These are phyloP conservation scores for Medicago arabica DNA, from an alignment of 306 rosid species.

Conservation along the genomic window DNA sequence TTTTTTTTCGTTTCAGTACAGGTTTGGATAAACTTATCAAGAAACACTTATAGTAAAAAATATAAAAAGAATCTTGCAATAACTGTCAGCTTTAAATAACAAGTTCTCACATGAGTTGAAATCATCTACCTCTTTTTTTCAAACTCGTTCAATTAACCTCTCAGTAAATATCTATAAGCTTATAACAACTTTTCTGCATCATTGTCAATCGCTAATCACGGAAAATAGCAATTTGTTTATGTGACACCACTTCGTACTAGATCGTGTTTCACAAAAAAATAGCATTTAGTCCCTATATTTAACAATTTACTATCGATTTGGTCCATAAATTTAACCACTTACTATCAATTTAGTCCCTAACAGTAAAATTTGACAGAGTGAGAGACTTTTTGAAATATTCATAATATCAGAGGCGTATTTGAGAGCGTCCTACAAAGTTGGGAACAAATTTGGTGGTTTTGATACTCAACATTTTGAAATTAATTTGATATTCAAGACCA, in stretches of 20 bases:
- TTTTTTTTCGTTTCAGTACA: neutral
- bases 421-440: no score
- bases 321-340: no score
- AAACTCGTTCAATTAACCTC: neutral
- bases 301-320: no score
- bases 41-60: constrained; percentile 10
- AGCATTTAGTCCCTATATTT: neutral
- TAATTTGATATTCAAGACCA: no score
- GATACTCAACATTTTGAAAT: no score
- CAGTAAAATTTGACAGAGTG: no score
- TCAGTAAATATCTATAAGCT: neutral
- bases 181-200: neutral
- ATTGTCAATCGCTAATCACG: neutral
- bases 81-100: neutral
- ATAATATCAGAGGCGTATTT: no score
- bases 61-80: neutral
- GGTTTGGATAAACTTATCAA: neutral
- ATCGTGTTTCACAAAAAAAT: neutral
- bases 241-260: neutral
- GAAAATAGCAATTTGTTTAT: neutral
- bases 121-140: constrained; percentile 3
- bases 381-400: no score
- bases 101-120: neutral
- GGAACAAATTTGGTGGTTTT: no score
- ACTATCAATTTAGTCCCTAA: no score